phyloP scores from a whole-genome alignment of 331 rosid genomes.

The Cydonia oblonga region DNA sequence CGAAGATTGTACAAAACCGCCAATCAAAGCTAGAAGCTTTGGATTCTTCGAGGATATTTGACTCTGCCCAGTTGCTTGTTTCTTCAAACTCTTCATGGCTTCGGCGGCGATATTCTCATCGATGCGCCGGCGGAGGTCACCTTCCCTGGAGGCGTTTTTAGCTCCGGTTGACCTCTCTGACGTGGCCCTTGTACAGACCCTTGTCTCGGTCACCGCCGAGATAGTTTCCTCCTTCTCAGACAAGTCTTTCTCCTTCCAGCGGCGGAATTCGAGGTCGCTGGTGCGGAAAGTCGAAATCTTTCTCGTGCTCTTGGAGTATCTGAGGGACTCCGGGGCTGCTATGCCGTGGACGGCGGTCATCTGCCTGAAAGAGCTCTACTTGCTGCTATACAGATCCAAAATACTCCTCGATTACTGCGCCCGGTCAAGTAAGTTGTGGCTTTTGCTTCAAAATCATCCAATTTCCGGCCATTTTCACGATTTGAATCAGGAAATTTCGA shows the following conservation, averaged over 20 bases:
- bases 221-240: constrained; percentile 48
- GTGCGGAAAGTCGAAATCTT: constrained; percentile 57
- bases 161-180: constrained; percentile 81
- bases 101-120: constrained; percentile 82
- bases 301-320: constrained; percentile 48
- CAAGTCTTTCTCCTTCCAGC: constrained; percentile 45
- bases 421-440: constrained; percentile 81
- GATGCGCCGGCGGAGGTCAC: constrained; percentile 80
- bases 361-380: constrained; percentile 76
- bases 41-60: neutral
- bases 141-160: constrained; percentile 68
- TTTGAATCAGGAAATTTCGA: constrained; percentile 74
- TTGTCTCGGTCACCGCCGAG: constrained; percentile 42
- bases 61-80: neutral
- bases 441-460: constrained; percentile 77
- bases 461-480: constrained; percentile 92
- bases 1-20: constrained; percentile 22
- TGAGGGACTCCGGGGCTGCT: constrained; percentile 30
- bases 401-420: constrained; percentile 19
- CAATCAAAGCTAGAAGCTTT: constrained; percentile 1
- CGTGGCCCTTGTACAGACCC: constrained; percentile 60
- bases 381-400: constrained; percentile 64
- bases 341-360: constrained; percentile 54
- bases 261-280: constrained; percentile 62
- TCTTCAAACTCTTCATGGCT: constrained; percentile 38